phyloP scores from a whole-genome alignment of 176 grass and related monocot genomes.

The Lolium multiflorum region DNA sequence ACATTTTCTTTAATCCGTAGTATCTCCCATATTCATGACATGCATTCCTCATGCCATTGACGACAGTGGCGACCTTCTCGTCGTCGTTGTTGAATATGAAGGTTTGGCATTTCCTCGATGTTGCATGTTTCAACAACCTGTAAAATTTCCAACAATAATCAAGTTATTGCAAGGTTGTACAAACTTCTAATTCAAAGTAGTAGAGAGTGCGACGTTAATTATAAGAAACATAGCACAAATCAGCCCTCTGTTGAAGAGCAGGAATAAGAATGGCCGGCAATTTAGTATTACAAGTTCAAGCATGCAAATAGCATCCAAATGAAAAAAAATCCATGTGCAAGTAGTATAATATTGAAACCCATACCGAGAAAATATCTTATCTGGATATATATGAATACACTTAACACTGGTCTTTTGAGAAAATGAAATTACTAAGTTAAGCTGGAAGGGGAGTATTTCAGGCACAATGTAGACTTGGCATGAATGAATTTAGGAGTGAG shows the following conservation, averaged over 20 bases:
- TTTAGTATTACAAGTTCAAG: not conserved
- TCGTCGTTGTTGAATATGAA: no score
- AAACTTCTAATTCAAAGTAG: not conserved
- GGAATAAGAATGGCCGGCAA: not conserved
- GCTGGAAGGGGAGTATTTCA: not conserved
- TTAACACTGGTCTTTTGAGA: not conserved
- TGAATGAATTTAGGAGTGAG: no score
- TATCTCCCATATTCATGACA: no score
- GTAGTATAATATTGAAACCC: not conserved
- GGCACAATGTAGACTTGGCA: not conserved
- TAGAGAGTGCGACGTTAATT: not conserved
- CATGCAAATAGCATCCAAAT: not conserved
- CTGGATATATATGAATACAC: conserved; percentile 23
- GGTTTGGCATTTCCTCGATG: no score
- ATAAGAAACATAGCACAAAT: not conserved
- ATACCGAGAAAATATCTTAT: not conserved
- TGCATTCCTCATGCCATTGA: no score
- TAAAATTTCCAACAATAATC: no score
- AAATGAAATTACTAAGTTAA: not conserved
- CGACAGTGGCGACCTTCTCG: no score
- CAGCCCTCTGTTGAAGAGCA: not conserved
- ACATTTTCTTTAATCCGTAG: no score
- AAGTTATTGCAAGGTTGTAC: not conserved
- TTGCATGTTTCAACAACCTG: no score
- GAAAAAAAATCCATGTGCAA: not conserved